Conservation (phyloP, 2,329 filamentous ascomycete genomes). For the Talaromyces sp. region DNA sequence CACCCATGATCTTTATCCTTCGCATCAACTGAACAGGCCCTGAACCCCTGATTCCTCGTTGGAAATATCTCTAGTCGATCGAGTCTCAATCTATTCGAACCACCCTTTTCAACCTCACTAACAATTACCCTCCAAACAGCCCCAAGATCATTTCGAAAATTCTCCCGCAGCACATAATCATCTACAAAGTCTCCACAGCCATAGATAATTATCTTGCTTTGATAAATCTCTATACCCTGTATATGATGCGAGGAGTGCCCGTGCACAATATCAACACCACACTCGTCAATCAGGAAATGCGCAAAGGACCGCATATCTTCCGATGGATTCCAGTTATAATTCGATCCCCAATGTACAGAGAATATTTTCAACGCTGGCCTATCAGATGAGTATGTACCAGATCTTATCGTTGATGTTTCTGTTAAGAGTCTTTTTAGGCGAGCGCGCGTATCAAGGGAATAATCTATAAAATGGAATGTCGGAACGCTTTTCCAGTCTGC, state of each 20-base stretch:
- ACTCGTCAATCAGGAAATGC: constrained; percentile 46
- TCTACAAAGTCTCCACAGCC: constrained; percentile 49
- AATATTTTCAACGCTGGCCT: constrained; percentile 37
- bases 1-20: constrained; percentile 37
- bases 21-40: constrained; percentile 32
- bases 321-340: constrained; percentile 41
- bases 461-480: constrained; percentile 43
- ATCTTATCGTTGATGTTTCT: no score
- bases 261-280: constrained; percentile 46
- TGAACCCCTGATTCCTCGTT: constrained; percentile 38
- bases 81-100: constrained; percentile 18
- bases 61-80: constrained; percentile 40
- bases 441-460: constrained; percentile 23
- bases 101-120: constrained; percentile 9
- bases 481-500: constrained; percentile 35
- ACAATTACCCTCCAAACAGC: constrained; percentile 43
- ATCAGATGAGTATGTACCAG: neutral
- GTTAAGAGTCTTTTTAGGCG: neutral
- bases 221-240: constrained; percentile 44
- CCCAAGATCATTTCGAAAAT: constrained; percentile 44
- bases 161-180: constrained; percentile 40
- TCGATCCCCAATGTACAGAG: constrained; percentile 47
- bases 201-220: constrained; percentile 41
- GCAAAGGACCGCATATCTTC: constrained; percentile 36
- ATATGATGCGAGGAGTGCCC: constrained; percentile 47